These are phyloP conservation scores for Aegilops speltoides DNA, from an alignment of 176 grass and related monocot genomes.

Conservation along the genomic window DNA sequence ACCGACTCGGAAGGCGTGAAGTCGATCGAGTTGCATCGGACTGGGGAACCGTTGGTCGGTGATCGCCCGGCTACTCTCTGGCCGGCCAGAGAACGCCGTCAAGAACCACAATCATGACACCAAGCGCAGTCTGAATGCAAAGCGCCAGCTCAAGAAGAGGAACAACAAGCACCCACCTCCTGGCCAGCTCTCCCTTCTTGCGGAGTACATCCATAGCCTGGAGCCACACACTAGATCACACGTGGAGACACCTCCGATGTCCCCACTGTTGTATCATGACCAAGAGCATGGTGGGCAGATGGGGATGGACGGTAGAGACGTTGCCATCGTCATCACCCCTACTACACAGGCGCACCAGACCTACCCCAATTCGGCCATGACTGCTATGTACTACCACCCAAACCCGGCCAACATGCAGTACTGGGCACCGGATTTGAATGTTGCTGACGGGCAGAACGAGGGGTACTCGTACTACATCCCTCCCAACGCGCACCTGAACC, in stretches of 20 bases:
- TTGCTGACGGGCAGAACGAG: no score
- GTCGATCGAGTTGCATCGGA: not conserved
- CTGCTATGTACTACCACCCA: not conserved
- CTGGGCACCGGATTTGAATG: not conserved
- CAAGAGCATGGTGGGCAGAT: not conserved
- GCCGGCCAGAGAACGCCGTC: constrained; percentile 12
- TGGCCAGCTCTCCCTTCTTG: not conserved
- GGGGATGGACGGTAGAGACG: not conserved
- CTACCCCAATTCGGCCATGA: not conserved
- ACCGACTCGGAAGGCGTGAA: not conserved
- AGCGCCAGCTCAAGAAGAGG: not conserved
- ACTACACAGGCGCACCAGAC: not conserved
- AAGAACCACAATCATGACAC: constrained; percentile 41
- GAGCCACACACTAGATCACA: not conserved
- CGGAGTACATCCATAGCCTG: not conserved
- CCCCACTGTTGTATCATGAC: not conserved
- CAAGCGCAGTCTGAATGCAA: not conserved
- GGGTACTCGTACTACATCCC: not conserved
- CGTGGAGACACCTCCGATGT: not conserved
- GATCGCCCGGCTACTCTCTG: not conserved
- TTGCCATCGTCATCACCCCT: not conserved
- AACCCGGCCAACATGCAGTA: not conserved
- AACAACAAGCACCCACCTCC: not conserved
- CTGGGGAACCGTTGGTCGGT: not conserved
- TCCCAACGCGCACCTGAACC: not conserved